These are phyloP conservation scores for Sordariomycetes sp. DNA, from an alignment of 2,329 filamentous ascomycete species.

Conservation along the genomic window DNA sequence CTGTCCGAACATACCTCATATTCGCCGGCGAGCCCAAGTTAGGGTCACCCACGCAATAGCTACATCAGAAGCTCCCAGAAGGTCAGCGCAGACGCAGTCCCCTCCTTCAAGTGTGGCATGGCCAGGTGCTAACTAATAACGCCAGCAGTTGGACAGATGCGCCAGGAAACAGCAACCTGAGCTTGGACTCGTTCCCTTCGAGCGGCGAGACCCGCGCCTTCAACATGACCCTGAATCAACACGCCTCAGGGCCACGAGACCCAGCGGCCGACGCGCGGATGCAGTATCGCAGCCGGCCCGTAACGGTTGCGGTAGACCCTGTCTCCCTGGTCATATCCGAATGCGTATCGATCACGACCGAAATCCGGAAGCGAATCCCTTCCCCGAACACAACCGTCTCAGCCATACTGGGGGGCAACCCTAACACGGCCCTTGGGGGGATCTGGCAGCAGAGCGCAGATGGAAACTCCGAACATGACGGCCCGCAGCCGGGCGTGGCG, in stretches of 20 bases:
- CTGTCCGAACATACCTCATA: neutral
- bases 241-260: neutral
- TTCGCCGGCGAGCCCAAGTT: neutral
- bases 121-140: neutral
- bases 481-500: slow-evolving; percentile 48
- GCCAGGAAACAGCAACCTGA: neutral
- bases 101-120: neutral
- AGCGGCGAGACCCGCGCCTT: neutral
- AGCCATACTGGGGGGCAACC: slow-evolving; percentile 77
- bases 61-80: neutral
- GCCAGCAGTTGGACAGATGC: neutral
- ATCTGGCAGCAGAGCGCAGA: neutral
- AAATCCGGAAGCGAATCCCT: slow-evolving; percentile 93
- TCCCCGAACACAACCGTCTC: slow-evolving; percentile 95
- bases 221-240: neutral
- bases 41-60: neutral
- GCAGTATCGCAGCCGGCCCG: slow-evolving; percentile 49
- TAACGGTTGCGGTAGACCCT: slow-evolving; percentile 79
- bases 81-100: neutral
- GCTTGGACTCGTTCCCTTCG: neutral
- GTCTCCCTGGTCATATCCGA: slow-evolving; percentile 93
- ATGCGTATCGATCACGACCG: slow-evolving; percentile 96
- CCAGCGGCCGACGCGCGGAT: slow-evolving; percentile 22
- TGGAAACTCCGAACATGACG: slow-evolving; percentile 21
- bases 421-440: slow-evolving; percentile 27